Percentiles rank a stretch among this genome's conserved stretches.
These are phyloP conservation scores for Parathielavia appendiculata DNA, from an alignment of 495 filamentous ascomycete genomes.

Conservation along the genomic window DNA sequence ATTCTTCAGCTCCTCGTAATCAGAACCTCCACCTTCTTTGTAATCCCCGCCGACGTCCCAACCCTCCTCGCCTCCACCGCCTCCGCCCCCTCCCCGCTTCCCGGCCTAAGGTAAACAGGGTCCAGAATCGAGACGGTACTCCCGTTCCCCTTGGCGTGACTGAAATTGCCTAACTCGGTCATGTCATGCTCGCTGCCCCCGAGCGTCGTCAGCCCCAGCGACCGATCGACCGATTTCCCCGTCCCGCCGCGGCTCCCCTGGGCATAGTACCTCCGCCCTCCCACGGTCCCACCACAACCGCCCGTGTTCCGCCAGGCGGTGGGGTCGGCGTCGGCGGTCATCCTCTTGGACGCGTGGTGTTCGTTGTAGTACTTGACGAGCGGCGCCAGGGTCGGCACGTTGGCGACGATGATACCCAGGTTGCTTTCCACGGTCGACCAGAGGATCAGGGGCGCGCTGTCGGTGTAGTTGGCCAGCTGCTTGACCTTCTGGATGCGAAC, in stretches of 20 bases:
- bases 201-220: constrained; percentile 10
- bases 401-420: constrained; percentile 48
- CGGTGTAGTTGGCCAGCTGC: constrained; percentile 39
- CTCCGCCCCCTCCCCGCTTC: background rate
- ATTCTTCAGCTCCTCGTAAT: constrained; percentile 15
- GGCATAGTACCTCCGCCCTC: background rate
- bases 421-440: constrained; percentile 51
- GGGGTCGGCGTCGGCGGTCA: constrained; percentile 17
- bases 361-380: constrained; percentile 41
- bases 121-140: constrained; percentile 25
- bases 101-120: background rate
- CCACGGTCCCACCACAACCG: background rate
- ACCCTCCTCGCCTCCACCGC: background rate
- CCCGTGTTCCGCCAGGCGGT: too few relatives aligned
- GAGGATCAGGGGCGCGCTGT: constrained; percentile 44
- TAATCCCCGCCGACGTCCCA: constrained; percentile 15
- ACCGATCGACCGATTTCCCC: constrained; percentile 13
- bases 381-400: constrained; percentile 48
- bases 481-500: constrained; percentile 50
- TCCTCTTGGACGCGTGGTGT: constrained; percentile 20
- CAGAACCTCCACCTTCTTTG: constrained; percentile 25
- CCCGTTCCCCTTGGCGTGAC: constrained; percentile 6
- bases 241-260: constrained; percentile 16
- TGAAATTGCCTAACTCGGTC: constrained; percentile 18
- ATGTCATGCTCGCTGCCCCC: constrained; percentile 20